Evolutionary conservation across 805 yeast species (phyloP).

Genomic region (Saturnispora gosingensis): DNA sequence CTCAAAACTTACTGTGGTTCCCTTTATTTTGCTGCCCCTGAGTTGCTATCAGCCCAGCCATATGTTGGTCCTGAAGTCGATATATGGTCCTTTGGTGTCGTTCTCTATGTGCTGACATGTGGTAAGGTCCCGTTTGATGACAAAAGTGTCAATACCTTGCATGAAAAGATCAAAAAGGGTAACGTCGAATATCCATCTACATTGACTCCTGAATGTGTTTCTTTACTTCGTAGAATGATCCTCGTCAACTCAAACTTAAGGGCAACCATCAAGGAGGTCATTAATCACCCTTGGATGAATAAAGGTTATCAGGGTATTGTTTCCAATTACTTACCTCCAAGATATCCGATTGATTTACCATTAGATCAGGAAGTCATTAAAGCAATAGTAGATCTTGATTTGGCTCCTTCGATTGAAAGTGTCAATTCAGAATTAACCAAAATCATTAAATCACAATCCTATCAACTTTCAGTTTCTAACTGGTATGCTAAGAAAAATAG

Average conservation of each 20-base stretch:
- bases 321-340: conserved; percentile 61
- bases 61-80: conserved; percentile 97
- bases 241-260: conserved; percentile 83
- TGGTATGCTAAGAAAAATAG: conserved; percentile 44
- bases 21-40: conserved; percentile 97
- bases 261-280: conserved; percentile 68
- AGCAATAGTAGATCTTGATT: conserved; percentile 70
- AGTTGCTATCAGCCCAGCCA: conserved; percentile 82
- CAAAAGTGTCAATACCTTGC: conserved; percentile 82
- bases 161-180: conserved; percentile 89
- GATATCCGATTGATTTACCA: conserved; percentile 68
- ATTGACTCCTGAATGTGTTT: conserved; percentile 70
- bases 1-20: conserved; percentile 96
- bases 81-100: conserved; percentile 97
- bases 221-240: conserved; percentile 76
- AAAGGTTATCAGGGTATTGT: conserved; percentile 75
- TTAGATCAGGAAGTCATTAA: conserved; percentile 56
- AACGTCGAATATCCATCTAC: conserved; percentile 83
- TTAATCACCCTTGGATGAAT: conserved; percentile 91
- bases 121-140: conserved; percentile 99
- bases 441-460: conserved; percentile 55
- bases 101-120: conserved; percentile 86
- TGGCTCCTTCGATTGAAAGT: conserved; percentile 53
- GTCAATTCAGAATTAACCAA: conserved; percentile 46
- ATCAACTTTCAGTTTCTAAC: conserved; percentile 48